Evolutionary conservation across 305 asterid species (phyloP), one percentile per base, ranked within the genome.

Genomic region (Ajuga reptans): DNA sequence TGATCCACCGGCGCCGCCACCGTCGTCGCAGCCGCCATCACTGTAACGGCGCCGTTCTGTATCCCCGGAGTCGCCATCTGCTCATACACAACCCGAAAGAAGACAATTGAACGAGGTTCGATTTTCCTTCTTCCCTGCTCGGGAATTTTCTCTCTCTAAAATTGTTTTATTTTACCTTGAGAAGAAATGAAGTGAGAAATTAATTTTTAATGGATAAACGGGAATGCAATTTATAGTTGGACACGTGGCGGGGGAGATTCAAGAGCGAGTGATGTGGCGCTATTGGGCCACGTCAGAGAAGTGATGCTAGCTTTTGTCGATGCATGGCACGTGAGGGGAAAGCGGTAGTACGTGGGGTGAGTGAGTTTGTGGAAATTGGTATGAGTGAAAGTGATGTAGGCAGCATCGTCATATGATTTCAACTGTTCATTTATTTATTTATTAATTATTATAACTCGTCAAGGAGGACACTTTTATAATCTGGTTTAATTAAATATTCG

Each of bases 1-100:
- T 82, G 86, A 70, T 87, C 89, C 78, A 85, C 80, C 61, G 77
- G 76, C 74, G 76, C 74, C 57, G 76, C 74, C 57, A 54, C 75
- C 75, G 71, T 83, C 17, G 82, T 75, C 67, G 77, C 72, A 7
- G 84, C 79, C 54, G 86, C 74, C 54, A 81, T 79, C 73, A 85
- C 79, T 27, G 87, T 81, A 42, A 84, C 89, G 46, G 84, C 86
- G 36, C 87, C 88, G 82, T 80, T 79, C 76, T 86, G 83, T 47
- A 83, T 74, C 47, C 88, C 96, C 59, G 89, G 87, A 78, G 88
- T 79, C 75, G 95, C 89, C 84, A 75, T 62, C 69, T 56, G 50
- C 14, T 18, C 76, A 57, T 72, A 34, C 47, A 72, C 61, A 46
- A 10, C 12, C 74, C 64, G 54, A 51, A 50, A 21, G 43, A 31